Percentiles rank a stretch among this genome's conserved stretches.
phyloP scores from a whole-genome alignment of 78 protist species.

The Isochrysis galbana region DNA sequence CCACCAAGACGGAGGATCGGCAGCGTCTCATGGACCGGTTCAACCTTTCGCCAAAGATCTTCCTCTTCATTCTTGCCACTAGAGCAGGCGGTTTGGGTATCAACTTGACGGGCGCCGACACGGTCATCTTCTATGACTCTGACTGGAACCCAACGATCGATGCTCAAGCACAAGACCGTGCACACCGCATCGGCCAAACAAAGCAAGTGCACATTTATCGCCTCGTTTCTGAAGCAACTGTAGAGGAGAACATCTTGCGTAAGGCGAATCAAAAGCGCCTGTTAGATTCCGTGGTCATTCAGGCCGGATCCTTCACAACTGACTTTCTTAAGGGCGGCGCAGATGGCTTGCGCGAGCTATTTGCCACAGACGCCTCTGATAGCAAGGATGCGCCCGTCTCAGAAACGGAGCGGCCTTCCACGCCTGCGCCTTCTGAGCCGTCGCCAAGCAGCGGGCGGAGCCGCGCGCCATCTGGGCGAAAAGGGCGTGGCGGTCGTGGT shows the following conservation, averaged over 20 bases:
- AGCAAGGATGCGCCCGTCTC: background rate
- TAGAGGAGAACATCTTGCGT: conserved; percentile 90
- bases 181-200: conserved; percentile 97
- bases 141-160: conserved; percentile 96
- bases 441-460: background rate
- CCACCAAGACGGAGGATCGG: conserved; percentile 83
- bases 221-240: conserved; percentile 71
- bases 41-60: conserved; percentile 73
- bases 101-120: conserved; percentile 96
- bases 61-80: conserved; percentile 88
- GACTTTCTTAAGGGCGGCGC: conserved; percentile 40
- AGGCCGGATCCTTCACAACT: conserved; percentile 68
- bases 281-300: conserved; percentile 68
- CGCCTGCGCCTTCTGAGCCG: background rate
- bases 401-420: background rate
- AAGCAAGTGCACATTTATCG: conserved; percentile 93
- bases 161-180: conserved; percentile 93
- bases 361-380: background rate
- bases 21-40: conserved; percentile 83
- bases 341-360: background rate
- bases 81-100: conserved; percentile 95
- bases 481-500: background rate
- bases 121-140: conserved; percentile 95
- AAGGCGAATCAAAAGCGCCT: conserved; percentile 83
- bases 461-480: no score